Percentiles rank a stretch among this genome's conserved stretches.
Conservation (phyloP, 2,329 filamentous ascomycete genomes). For the Alternaria infectoria region DNA sequence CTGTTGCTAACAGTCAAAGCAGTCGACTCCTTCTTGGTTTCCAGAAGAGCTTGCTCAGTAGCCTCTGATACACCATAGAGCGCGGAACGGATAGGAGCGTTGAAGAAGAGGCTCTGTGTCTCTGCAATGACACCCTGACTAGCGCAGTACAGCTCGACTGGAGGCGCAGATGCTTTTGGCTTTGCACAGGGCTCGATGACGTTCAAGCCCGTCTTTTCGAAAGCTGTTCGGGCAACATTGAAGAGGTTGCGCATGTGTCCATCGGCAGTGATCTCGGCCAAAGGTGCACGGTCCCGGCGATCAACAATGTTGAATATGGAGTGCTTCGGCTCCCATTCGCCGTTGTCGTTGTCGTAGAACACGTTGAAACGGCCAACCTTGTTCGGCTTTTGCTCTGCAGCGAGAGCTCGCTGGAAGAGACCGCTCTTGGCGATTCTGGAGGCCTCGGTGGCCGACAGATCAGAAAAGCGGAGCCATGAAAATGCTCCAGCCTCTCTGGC, state of each 20-base stretch:
- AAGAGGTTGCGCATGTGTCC: constrained; percentile 77
- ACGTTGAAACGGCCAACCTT: constrained; percentile 71
- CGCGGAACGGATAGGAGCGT: constrained; percentile 72
- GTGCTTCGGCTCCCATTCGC: constrained; percentile 72
- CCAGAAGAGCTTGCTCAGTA: constrained; percentile 77
- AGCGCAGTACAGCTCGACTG: constrained; percentile 79
- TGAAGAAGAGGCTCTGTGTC: constrained; percentile 79
- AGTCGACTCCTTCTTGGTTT: constrained; percentile 70
- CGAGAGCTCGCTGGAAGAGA: constrained; percentile 75
- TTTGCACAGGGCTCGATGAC: constrained; percentile 81
- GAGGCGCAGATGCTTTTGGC: constrained; percentile 82
- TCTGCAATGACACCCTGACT: constrained; percentile 70
- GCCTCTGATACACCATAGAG: constrained; percentile 70
- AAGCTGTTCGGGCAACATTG: constrained; percentile 74
- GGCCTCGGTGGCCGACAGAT: constrained; percentile 75
- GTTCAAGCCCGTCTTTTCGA: constrained; percentile 72
- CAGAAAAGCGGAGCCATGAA: constrained; percentile 88
- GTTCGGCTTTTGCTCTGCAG: constrained; percentile 59
- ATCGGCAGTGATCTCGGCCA: constrained; percentile 73
- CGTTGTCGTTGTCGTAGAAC: constrained; percentile 70
- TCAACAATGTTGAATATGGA: constrained; percentile 82
- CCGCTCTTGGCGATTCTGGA: constrained; percentile 72
- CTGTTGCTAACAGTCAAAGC: constrained; percentile 69
- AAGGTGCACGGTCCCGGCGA: constrained; percentile 68
- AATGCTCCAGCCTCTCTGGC: constrained; percentile 70